Conservation (phyloP, 331 rosid genomes). For the Spiraea crenata region DNA sequence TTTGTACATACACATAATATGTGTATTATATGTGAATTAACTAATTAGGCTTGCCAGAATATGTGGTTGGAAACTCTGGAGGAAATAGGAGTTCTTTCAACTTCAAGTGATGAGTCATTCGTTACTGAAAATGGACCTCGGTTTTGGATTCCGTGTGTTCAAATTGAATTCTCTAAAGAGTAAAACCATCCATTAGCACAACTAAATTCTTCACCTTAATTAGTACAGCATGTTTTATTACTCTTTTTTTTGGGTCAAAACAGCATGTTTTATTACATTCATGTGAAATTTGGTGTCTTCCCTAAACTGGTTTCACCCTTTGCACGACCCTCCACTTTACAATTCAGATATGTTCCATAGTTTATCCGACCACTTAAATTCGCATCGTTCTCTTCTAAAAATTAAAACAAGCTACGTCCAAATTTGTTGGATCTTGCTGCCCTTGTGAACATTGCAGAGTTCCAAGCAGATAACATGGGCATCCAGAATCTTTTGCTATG, state of each 20-base stretch:
- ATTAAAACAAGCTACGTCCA: conserved; percentile 24
- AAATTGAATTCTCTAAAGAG: conserved; percentile 20
- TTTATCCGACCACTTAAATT: conserved; percentile 14
- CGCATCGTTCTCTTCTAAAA: conserved; percentile 24
- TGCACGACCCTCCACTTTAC: conserved; percentile 7
- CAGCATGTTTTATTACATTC: conserved; percentile 26
- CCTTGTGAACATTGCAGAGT: conserved; percentile 12
- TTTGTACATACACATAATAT: too few relatives aligned
- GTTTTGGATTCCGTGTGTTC: neutral
- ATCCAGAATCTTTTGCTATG: conserved; percentile 24
- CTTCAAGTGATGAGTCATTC: neutral
- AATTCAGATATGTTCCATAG: conserved; percentile 7
- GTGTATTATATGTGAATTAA: too few relatives aligned
- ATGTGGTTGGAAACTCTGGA: too few relatives aligned
- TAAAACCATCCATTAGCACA: conserved; percentile 19
- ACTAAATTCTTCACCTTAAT: conserved; percentile 12
- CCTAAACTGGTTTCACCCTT: conserved; percentile 18
- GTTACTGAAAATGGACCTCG: conserved; percentile 5
- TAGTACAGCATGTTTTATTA: conserved; percentile 25
- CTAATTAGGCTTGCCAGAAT: too few relatives aligned
- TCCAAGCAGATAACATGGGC: conserved; percentile 3
- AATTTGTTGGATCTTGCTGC: conserved; percentile 15
- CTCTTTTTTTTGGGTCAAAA: too few relatives aligned
- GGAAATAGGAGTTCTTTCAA: too few relatives aligned
- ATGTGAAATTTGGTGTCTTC: conserved; percentile 8